phyloP scores from a whole-genome alignment of 2,329 filamentous ascomycete genomes.

The Truncatella angustata region DNA sequence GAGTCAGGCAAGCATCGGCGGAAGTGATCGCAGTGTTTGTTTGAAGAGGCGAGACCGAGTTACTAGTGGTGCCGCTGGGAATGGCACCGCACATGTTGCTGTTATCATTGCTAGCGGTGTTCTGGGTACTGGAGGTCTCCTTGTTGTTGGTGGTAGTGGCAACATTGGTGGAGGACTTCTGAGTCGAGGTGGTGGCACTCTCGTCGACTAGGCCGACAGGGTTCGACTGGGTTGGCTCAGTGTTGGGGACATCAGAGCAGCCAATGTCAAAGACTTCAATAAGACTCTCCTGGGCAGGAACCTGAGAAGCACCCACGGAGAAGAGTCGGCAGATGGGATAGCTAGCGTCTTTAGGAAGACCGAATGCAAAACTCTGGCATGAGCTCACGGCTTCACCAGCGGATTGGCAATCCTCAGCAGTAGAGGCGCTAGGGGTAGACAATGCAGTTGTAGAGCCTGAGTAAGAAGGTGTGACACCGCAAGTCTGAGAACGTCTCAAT shows the following conservation, averaged over 20 bases:
- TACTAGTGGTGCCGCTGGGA: not conserved
- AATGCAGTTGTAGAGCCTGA: not conserved
- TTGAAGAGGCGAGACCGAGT: conserved; percentile 4
- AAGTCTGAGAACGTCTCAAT: not conserved
- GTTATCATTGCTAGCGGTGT: no score
- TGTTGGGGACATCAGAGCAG: conserved; percentile 11
- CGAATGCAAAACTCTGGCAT: conserved; percentile 12
- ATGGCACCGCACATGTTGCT: conserved; percentile 3
- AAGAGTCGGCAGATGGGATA: conserved; percentile 13
- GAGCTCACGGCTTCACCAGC: conserved; percentile 3
- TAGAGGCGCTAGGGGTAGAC: not conserved
- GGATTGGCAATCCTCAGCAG: conserved; percentile 9
- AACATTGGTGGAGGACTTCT: not conserved
- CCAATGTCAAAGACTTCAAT: conserved; percentile 12
- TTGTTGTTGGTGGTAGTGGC: not conserved
- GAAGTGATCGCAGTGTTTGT: conserved; percentile 5
- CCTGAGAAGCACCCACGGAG: conserved; percentile 10
- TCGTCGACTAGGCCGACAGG: conserved; percentile 1
- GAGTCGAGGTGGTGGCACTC: not conserved
- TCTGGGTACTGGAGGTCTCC: not conserved
- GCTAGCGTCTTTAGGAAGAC: conserved; percentile 6
- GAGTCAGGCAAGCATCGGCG: conserved; percentile 7
- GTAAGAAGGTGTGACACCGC: conserved; percentile 4
- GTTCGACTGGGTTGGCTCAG: conserved; percentile 5
- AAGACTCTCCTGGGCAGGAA: conserved; percentile 11